Evolutionary conservation across 805 yeast species (phyloP).

Genomic region (Saccharomycopsis malanga): DNA sequence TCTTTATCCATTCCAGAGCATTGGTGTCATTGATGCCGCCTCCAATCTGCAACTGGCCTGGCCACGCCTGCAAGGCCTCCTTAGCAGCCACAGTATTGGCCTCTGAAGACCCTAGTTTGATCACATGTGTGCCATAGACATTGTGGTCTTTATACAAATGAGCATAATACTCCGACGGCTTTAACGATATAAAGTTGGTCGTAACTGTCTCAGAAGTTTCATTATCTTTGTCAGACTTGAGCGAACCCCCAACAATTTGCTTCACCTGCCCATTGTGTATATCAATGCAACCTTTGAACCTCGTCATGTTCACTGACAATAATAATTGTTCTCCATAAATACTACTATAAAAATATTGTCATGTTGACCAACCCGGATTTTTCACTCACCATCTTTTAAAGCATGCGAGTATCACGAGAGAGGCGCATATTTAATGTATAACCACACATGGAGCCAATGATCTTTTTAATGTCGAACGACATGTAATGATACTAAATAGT

Average conservation of each 20-base stretch:
- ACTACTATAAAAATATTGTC: too few species aligned
- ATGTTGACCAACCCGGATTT: too few species aligned
- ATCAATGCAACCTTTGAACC: constrained; percentile 91
- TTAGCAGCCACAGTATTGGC: constrained; percentile 78
- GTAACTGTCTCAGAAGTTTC: constrained; percentile 35
- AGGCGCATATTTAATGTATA: too few species aligned
- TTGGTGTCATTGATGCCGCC: constrained; percentile 82
- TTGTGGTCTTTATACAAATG: constrained; percentile 50
- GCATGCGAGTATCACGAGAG: too few species aligned
- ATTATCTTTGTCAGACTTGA: constrained; percentile 47
- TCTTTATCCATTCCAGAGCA: constrained; percentile 70
- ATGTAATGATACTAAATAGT: too few species aligned
- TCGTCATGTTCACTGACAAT: constrained; percentile 62
- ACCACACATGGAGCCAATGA: too few species aligned
- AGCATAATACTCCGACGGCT: constrained; percentile 73
- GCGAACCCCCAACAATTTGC: constrained; percentile 93
- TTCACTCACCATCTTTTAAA: too few species aligned
- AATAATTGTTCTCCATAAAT: too few species aligned
- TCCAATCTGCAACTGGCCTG: constrained; percentile 71
- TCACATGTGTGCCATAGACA: constrained; percentile 82
- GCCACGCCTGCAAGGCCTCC: constrained; percentile 72
- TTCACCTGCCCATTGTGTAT: constrained; percentile 93
- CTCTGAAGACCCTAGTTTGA: constrained; percentile 73
- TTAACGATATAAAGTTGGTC: constrained; percentile 73
- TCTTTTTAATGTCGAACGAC: too few species aligned